Percentiles rank a stretch among this genome's conserved stretches.
Evolutionary conservation across 345 rosid species (phyloP).

Genomic region (Linum trigynum): DNA sequence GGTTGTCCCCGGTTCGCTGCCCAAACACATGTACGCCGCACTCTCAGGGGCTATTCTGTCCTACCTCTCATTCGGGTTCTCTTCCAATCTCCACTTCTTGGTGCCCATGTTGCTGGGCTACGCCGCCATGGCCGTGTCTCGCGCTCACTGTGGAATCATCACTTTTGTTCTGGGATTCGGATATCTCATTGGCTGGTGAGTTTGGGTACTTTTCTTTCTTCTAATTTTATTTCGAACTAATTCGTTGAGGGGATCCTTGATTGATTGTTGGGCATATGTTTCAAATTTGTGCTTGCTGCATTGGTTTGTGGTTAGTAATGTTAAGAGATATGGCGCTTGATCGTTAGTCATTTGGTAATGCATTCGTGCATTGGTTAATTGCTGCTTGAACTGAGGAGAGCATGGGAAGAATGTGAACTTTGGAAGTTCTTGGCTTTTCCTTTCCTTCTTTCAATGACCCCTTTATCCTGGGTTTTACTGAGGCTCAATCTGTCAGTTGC

Average conservation of each 20-base stretch:
- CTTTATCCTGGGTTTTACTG: slow-evolving; percentile 8
- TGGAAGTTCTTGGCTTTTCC: neutral
- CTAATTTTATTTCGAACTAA: too few species aligned
- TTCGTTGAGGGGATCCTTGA: neutral
- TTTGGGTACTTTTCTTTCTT: neutral
- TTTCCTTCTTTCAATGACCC: neutral
- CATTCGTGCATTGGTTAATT: neutral
- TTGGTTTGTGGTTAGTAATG: neutral
- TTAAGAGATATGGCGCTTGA: neutral
- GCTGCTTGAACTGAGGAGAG: neutral
- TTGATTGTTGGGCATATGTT: neutral
- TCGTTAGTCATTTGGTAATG: slow-evolving; percentile 9
- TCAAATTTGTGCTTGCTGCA: neutral
- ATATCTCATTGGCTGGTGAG: slow-evolving; percentile 88
- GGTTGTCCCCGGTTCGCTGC: slow-evolving; percentile 47
- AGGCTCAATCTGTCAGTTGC: neutral
- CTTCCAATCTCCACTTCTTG: slow-evolving; percentile 83
- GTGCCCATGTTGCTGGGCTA: slow-evolving; percentile 76
- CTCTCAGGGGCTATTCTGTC: slow-evolving; percentile 60
- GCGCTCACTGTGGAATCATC: slow-evolving; percentile 54
- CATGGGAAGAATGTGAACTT: neutral
- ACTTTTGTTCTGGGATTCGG: slow-evolving; percentile 67
- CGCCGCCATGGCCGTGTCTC: slow-evolving; percentile 56
- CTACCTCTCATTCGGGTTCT: slow-evolving; percentile 72
- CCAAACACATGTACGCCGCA: slow-evolving; percentile 57